Evolutionary conservation across 805 yeast species (phyloP).

Genomic region (Candida tallmaniae): DNA sequence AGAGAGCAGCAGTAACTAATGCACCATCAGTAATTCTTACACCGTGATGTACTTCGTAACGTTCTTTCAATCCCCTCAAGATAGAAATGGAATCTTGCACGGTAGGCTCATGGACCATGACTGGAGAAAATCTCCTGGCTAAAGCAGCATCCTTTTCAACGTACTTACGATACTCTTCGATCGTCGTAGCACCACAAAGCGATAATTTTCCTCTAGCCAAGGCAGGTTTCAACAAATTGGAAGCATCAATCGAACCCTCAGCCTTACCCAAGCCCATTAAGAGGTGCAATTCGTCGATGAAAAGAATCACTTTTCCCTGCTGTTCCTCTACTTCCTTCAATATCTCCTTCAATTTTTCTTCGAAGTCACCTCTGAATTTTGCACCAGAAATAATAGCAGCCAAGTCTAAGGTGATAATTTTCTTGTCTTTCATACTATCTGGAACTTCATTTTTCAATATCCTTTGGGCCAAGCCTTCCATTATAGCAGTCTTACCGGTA

Average conservation of each 20-base stretch:
- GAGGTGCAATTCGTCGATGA: slow-evolving; percentile 88
- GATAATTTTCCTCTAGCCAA: slow-evolving; percentile 89
- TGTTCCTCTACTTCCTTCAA: slow-evolving; percentile 80
- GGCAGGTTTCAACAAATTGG: slow-evolving; percentile 88
- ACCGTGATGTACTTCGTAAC: slow-evolving; percentile 96
- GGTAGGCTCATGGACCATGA: slow-evolving; percentile 78
- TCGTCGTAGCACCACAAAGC: slow-evolving; percentile 94
- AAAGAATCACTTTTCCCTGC: slow-evolving; percentile 70
- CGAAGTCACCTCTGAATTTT: slow-evolving; percentile 94
- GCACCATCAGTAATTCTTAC: slow-evolving; percentile 92
- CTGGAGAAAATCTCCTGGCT: slow-evolving; percentile 91
- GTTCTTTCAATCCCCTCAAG: slow-evolving; percentile 87
- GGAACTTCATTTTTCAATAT: slow-evolving; percentile 92
- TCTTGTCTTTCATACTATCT: slow-evolving; percentile 84
- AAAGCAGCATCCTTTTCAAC: slow-evolving; percentile 96
- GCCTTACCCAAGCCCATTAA: slow-evolving; percentile 87
- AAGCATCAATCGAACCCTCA: slow-evolving; percentile 95
- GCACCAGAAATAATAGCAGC: slow-evolving; percentile 93
- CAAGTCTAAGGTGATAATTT: slow-evolving; percentile 77
- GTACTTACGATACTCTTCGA: slow-evolving; percentile 87
- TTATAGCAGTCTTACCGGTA: slow-evolving; percentile 94
- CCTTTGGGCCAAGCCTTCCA: slow-evolving; percentile 95
- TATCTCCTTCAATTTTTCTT: slow-evolving; percentile 78
- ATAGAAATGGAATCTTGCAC: slow-evolving; percentile 90
- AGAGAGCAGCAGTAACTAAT: slow-evolving; percentile 86